Conservation (phyloP, 1,284 basidiomycete genomes). For the Stygiomarasmius scandens region DNA sequence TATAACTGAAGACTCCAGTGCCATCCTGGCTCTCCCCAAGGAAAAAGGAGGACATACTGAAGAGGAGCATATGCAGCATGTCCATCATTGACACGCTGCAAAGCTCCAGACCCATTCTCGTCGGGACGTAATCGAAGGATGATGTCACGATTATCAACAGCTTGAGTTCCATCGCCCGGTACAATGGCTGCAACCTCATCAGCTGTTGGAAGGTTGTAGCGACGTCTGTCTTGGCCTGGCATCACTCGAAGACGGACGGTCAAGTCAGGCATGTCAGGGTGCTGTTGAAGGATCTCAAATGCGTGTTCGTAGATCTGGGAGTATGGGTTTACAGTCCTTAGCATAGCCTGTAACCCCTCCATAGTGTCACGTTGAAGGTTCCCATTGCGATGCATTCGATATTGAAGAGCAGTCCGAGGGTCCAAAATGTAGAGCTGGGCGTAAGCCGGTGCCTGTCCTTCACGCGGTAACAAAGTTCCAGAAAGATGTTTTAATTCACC, state of each 20-base stretch:
- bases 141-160: slow-evolving; percentile 27
- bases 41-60: slow-evolving; percentile 42
- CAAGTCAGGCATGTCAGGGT: slow-evolving; percentile 20
- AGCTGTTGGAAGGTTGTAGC: slow-evolving; percentile 34
- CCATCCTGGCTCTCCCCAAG: slow-evolving; percentile 42
- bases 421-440: slow-evolving; percentile 41
- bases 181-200: slow-evolving; percentile 35
- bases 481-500: slow-evolving; percentile 34
- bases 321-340: slow-evolving; percentile 32
- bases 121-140: slow-evolving; percentile 20
- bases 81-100: slow-evolving; percentile 29
- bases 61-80: slow-evolving; percentile 35
- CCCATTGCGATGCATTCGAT: slow-evolving; percentile 16
- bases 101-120: slow-evolving; percentile 20
- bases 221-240: slow-evolving; percentile 26
- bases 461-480: slow-evolving; percentile 29
- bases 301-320: slow-evolving; percentile 31
- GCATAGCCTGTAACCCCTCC: slow-evolving; percentile 27
- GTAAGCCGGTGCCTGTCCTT: slow-evolving; percentile 24
- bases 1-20: slow-evolving; percentile 29
- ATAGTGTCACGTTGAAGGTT: slow-evolving; percentile 18
- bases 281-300: slow-evolving; percentile 28
- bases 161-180: slow-evolving; percentile 25
- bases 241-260: slow-evolving; percentile 24
- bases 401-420: slow-evolving; percentile 24